Base-by-base conservation (phyloP, 768 basidiomycete species). In the Trametes elegans region DNA sequence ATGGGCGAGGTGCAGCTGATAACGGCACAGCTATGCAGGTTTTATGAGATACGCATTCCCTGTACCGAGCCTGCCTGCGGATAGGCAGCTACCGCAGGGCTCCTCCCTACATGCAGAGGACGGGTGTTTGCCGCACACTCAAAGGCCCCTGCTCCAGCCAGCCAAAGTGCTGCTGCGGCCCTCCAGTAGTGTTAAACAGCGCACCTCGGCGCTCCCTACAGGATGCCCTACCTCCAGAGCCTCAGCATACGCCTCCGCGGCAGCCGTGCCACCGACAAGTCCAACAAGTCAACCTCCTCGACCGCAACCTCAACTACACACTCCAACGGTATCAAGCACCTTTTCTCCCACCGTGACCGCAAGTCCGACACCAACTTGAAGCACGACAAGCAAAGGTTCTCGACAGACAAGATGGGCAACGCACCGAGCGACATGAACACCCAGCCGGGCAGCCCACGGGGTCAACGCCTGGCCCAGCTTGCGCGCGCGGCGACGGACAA, bases 381-480 rank as follows among this genome's bases (percentile, higher is more conserved):
- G n/a, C 34, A 14, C 26, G 29, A 38, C 24, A 35, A 29, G 8
- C 42, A 2, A 24, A 23, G 7, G 18, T 26, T 9, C 5, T 35
- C 41, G 23, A 49, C 34, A 23, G 50, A 39, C 51, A 54, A 31
- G n/a, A 53, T 59, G 57, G 57, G 57, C 14, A 59, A 59, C 36
- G 52, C 57, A 21, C 57, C 57, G 14, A 53, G 50, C 48, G 57
- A 59, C 57, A 59, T 59, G 57, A 59, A 59, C 48, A 44, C 49
- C n/a, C 43, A 19, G 16, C 23, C 11, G 32, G 31, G 26, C 34
- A 45, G 44, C 45, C 42, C 49, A 16, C 49, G 45, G n/a, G n/a
- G n/a, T n/a, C 35, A 39, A 40, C 49, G 50, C 19, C 11, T 11
- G 31, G 28, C 39, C 24, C 43, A 57, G n/a, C 36, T 45, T 9